A percentile compares a stretch with the other conserved stretches of the same genome.
Evolutionary conservation across 495 filamentous ascomycete genomes (phyloP).

Genomic region (Neurospora sp.): DNA sequence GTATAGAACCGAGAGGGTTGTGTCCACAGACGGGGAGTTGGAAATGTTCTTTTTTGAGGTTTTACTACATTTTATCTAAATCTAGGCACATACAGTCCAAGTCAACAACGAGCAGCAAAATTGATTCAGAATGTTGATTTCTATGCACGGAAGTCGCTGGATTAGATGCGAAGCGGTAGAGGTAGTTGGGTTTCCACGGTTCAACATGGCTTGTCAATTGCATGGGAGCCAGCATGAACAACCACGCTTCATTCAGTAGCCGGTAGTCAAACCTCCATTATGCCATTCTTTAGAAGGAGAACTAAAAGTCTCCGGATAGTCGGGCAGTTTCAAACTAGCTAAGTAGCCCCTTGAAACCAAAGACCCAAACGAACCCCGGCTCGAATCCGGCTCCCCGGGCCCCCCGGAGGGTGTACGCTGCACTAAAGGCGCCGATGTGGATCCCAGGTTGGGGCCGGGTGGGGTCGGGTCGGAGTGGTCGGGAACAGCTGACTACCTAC

Average conservation of each 20-base stretch:
- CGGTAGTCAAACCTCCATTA: background rate
- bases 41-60: background rate
- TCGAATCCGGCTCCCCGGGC: background rate
- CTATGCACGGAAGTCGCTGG: background rate
- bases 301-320: too few species aligned
- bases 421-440: background rate
- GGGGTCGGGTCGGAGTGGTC: background rate
- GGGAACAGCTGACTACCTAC: too few species aligned
- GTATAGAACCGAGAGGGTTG: background rate
- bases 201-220: background rate
- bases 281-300: background rate
- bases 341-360: background rate
- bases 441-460: background rate
- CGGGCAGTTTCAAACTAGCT: background rate
- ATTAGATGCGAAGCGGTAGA: too few species aligned
- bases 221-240: background rate
- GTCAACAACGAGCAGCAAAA: background rate
- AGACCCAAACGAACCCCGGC: background rate
- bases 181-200: background rate
- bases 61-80: background rate
- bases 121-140: background rate
- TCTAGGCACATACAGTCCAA: background rate
- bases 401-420: background rate
- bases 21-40: background rate
- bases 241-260: background rate